Conservation (phyloP, 1,139 yeast genomes). For the Candida albicans region DNA sequence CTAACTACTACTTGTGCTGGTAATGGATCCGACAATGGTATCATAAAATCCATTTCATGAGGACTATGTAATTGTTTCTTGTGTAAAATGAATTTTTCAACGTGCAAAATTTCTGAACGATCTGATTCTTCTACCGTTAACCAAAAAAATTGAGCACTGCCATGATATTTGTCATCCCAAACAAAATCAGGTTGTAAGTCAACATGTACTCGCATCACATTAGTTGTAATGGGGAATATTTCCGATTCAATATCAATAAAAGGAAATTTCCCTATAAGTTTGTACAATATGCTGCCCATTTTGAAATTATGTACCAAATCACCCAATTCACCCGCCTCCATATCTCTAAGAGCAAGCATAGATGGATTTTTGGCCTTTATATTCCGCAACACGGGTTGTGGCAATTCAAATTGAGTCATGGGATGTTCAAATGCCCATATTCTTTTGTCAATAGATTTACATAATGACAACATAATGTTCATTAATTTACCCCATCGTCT, state of each 20-base stretch:
- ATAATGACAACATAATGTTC: constrained; percentile 69
- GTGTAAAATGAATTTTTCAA: constrained; percentile 73
- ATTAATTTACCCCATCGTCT: constrained; percentile 88
- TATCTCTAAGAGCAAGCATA: constrained; percentile 70
- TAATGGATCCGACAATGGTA: constrained; percentile 83
- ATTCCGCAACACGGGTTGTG: constrained; percentile 61
- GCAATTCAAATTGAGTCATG: constrained; percentile 78
- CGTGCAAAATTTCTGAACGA: constrained; percentile 72
- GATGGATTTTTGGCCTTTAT: constrained; percentile 66
- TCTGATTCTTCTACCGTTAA: constrained; percentile 85
- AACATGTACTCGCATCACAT: constrained; percentile 81
- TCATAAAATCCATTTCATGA: constrained; percentile 87
- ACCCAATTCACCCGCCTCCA: constrained; percentile 78
- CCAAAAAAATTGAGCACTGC: constrained; percentile 88
- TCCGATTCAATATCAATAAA: constrained; percentile 70
- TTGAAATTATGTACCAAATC: constrained; percentile 80
- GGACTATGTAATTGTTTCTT: constrained; percentile 54
- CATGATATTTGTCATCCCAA: constrained; percentile 85
- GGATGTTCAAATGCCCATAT: constrained; percentile 95
- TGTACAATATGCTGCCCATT: constrained; percentile 66
- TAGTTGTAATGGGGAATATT: constrained; percentile 85
- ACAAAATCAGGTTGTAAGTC: constrained; percentile 70
- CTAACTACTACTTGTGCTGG: constrained; percentile 86
- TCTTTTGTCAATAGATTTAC: constrained; percentile 82
- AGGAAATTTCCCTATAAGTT: constrained; percentile 73